Base-by-base conservation (phyloP, 2,329 filamentous ascomycete genomes). In the Sarocladium strictum region DNA sequence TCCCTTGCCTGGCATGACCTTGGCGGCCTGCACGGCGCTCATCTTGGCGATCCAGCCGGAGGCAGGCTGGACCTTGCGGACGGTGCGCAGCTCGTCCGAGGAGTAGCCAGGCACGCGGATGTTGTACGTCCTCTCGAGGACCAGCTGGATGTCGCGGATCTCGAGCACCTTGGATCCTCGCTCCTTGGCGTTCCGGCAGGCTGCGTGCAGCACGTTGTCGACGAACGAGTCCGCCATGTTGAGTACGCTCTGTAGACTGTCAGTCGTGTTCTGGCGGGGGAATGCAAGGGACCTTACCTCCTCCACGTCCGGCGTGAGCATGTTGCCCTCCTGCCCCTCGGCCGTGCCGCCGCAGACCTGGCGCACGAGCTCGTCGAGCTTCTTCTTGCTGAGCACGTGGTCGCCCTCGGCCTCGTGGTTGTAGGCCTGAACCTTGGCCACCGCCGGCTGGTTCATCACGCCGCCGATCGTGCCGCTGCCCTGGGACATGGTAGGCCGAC, bases 351-450 rank as follows among this genome's bases (percentile, higher is more conserved):
- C 92, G 33, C 90, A 96, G 56, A 97, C 91, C 71, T 97, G 93
- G 52, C 92, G 84, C 9, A 97, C 92, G 35, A 99, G 79, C 67
- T 97, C 93, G 65, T 99, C 92, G 38, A 99, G 79, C 74, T 96
- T 97, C 75, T 96, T 95, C 81, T 97, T 97, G 74, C 88, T 95
- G n/a, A 99, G 77, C 1, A 99, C 88, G 41, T 92, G 86, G 64
- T 97, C 91, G 24, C 90, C 91, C 66, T 96, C 92, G 27, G 90
- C 89, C 67, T 97, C 93, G 56, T 97, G 85, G 55, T 90, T 89
- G 69, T 90, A 96, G 0, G 85, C 84, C 0, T 91, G 90, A 43
- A 90, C 83, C 65, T 91, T 92, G 54, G 85, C 76, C 57, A 97
- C 81, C 2, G 90, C 89, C 0, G 94, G 92, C 64, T 96, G 91